Base-by-base conservation (phyloP, 2,329 filamentous ascomycete genomes). In the Alternaria ventricosa region DNA sequence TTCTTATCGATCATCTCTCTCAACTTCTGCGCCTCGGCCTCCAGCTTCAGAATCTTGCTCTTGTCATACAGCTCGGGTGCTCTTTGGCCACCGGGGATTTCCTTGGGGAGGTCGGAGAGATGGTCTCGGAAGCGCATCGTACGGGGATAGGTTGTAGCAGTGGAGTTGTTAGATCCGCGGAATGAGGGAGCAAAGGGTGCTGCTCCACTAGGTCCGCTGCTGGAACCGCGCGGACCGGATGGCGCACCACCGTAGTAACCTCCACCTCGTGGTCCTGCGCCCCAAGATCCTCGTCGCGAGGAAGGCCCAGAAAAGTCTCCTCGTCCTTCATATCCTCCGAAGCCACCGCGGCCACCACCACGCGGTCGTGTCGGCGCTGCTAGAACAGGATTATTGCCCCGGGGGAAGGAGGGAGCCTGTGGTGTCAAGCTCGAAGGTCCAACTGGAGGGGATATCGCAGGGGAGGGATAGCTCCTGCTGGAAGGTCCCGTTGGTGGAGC, bases 1-100 rank as follows among this genome's bases (percentile, higher is more conserved):
- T 82, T 84, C 64, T 81, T 82, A 44, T 83, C 83, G 57, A 86
- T 84, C 64, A 77, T 63, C 62, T 80, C 77, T 23, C 83, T 72
- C 63, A 86, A 63, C 68, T 77, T 82, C 63, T 82, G 78, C 1
- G 82, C 79, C 53, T 86, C 83, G 10, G 85, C 81, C 61, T 85
- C 82, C 12, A 85, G 69, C 69, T 82, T 83, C 51, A 77, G 67
- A 9, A 85, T 74, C 62, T 81, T 82, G 47, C 78, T 79, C 63
- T 75, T 78, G 60, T 85, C 82, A 59, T 81, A 76, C 7, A 82
- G 54, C 20, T 83, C 80, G 15, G 81, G 81, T 23, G 79, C 77
- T 62, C 79, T 82, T 57, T 79, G 76, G 3, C 84, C 84, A 18
- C 83, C 83, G 3, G 82, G 80, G 15, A 84, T 72, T 27, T 82